Evolutionary conservation across 2,329 filamentous ascomycete species (phyloP).

Genomic region (Knufia petricola): DNA sequence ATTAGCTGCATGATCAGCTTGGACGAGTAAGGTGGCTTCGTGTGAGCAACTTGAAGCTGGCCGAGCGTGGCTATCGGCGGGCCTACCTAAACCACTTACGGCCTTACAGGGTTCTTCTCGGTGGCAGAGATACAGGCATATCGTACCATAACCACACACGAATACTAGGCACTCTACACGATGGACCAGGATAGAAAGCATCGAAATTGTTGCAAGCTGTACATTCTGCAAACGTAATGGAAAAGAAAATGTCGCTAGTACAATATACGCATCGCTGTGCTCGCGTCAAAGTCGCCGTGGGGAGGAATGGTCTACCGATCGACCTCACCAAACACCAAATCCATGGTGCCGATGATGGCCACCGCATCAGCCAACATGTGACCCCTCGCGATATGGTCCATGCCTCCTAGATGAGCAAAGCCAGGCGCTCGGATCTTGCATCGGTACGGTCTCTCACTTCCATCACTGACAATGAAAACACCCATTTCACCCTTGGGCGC

Average conservation of each 20-base stretch:
- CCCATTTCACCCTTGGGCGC: slow-evolving; percentile 99
- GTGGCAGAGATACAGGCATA: too few species aligned
- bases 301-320: slow-evolving; percentile 36
- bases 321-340: slow-evolving; percentile 55
- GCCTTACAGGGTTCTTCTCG: too few species aligned
- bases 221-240: background rate
- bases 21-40: too few species aligned
- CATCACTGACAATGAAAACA: slow-evolving; percentile 91
- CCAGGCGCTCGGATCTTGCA: slow-evolving; percentile 96
- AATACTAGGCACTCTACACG: too few species aligned
- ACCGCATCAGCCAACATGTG: slow-evolving; percentile 94
- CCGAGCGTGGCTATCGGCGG: too few species aligned
- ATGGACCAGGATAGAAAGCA: too few species aligned
- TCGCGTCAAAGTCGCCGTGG: background rate
- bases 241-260: background rate
- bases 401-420: slow-evolving; percentile 87
- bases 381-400: slow-evolving; percentile 86
- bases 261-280: background rate
- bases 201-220: background rate
- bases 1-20: too few species aligned
- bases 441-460: slow-evolving; percentile 89
- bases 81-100: too few species aligned
- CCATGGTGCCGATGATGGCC: slow-evolving; percentile 64
- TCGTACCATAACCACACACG: too few species aligned
- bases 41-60: too few species aligned